phyloP scores from a whole-genome alignment of 441 rosid genomes.

The Flueggea neowawraea region DNA sequence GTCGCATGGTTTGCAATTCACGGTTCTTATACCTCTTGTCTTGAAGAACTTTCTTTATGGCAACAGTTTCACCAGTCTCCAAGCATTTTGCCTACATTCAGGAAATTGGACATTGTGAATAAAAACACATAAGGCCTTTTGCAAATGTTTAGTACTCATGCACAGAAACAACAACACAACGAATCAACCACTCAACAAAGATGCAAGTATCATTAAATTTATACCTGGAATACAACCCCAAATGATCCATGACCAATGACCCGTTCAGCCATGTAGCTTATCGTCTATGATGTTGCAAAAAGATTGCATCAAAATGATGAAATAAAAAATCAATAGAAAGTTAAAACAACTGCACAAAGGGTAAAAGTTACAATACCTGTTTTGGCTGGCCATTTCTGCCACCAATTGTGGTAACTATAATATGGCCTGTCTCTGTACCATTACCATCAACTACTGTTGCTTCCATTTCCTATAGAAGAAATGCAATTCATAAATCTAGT shows the following conservation, averaged over 20 bases:
- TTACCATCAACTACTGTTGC: conserved; percentile 84
- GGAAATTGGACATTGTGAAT: background rate
- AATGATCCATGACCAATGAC: conserved; percentile 97
- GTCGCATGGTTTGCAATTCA: conserved; percentile 95
- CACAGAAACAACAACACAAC: background rate
- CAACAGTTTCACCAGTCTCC: conserved; percentile 95
- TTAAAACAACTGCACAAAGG: background rate
- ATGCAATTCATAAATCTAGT: conserved; percentile 1
- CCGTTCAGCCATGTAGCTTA: conserved; percentile 99
- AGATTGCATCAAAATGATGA: conserved; percentile 3
- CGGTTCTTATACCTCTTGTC: conserved; percentile 98
- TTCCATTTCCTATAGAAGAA: conserved; percentile 72
- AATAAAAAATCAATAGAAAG: background rate
- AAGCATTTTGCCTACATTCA: conserved; percentile 75
- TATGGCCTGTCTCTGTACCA: conserved; percentile 92
- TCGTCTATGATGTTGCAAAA: conserved; percentile 48
- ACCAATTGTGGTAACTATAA: conserved; percentile 93
- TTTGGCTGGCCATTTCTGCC: conserved; percentile 96
- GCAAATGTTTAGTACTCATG: too few relatives aligned
- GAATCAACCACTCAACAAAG: background rate
- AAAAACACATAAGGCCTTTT: too few relatives aligned
- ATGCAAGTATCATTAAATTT: background rate
- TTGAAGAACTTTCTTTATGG: conserved; percentile 94
- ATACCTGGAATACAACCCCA: conserved; percentile 96
- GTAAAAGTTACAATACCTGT: conserved; percentile 43